A percentile compares a stretch with the other conserved stretches of the same genome.
phyloP scores from a whole-genome alignment of 1,284 basidiomycete species.

The Trichosporon sp. region DNA sequence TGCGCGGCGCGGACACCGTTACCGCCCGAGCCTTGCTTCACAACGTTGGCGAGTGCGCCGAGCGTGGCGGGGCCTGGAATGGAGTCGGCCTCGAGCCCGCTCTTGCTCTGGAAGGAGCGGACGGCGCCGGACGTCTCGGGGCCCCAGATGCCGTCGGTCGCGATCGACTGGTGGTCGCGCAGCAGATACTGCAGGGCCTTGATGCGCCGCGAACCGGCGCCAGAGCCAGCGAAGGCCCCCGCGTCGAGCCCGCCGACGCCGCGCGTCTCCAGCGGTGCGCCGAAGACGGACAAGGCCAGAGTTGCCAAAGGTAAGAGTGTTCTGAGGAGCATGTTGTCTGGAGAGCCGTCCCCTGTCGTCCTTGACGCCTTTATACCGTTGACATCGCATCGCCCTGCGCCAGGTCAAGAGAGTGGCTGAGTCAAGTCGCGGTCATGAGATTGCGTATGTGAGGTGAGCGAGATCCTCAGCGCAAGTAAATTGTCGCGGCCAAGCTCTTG shows the following conservation, averaged over 20 bases:
- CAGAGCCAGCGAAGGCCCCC: background rate
- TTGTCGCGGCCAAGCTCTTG: background rate
- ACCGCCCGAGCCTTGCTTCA: background rate
- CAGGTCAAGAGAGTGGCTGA: too few relatives aligned
- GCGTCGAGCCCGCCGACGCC: conserved; percentile 6
- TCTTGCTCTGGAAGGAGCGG: background rate
- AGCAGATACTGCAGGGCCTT: conserved; percentile 11
- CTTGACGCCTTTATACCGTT: background rate
- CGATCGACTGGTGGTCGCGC: background rate
- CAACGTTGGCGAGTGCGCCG: conserved; percentile 3
- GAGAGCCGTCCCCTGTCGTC: background rate
- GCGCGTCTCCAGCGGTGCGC: background rate
- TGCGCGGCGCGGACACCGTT: conserved; percentile 6
- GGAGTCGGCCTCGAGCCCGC: background rate
- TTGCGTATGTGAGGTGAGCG: too few relatives aligned
- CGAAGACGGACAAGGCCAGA: background rate
- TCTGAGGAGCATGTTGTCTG: background rate
- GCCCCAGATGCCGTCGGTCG: conserved; percentile 10
- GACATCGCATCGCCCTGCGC: too few relatives aligned
- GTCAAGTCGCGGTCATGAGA: too few relatives aligned
- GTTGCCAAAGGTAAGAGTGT: background rate
- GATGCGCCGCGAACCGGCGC: background rate
- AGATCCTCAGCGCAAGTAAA: too few relatives aligned
- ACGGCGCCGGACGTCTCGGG: background rate
- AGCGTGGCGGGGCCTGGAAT: conserved; percentile 8